Evolutionary conservation across 352 stramenopile species (phyloP).

Genomic region (Aphanomyces euteiches): DNA sequence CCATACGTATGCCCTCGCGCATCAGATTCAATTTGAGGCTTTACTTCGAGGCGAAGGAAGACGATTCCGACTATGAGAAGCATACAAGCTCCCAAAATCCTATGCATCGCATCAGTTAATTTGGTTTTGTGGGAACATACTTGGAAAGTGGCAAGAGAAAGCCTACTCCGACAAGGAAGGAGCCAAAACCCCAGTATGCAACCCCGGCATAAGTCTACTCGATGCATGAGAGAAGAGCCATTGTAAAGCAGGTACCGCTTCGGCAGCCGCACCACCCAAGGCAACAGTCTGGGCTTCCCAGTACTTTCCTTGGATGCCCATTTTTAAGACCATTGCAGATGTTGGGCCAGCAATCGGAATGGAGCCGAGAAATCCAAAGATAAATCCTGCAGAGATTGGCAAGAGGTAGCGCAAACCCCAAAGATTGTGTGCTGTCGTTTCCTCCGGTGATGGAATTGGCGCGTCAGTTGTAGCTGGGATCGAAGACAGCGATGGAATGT

Average conservation of each 20-base stretch:
- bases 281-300: conserved; percentile 71
- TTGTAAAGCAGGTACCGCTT: conserved; percentile 49
- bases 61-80: conserved; percentile 76
- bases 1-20: conserved; percentile 40
- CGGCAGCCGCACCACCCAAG: conserved; percentile 73
- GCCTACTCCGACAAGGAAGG: conserved; percentile 78
- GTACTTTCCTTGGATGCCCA: conserved; percentile 86
- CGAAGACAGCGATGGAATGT: neutral
- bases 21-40: conserved; percentile 65
- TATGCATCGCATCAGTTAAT: conserved; percentile 24
- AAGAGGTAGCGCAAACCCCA: conserved; percentile 56
- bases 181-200: conserved; percentile 87
- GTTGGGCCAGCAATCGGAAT: conserved; percentile 79
- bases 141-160: conserved; percentile 82
- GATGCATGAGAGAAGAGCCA: conserved; percentile 3
- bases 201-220: conserved; percentile 82
- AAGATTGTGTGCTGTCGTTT: neutral
- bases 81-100: conserved; percentile 81
- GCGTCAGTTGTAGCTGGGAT: neutral
- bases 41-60: conserved; percentile 78
- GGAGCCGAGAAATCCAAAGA: conserved; percentile 82
- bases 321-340: conserved; percentile 84
- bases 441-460: neutral
- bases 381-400: conserved; percentile 71
- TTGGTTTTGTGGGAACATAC: conserved; percentile 39